A percentile compares a stretch with the other conserved stretches of the same genome.
phyloP scores from a whole-genome alignment of 2,329 filamentous ascomycete species.

The Boeremia exigua region DNA sequence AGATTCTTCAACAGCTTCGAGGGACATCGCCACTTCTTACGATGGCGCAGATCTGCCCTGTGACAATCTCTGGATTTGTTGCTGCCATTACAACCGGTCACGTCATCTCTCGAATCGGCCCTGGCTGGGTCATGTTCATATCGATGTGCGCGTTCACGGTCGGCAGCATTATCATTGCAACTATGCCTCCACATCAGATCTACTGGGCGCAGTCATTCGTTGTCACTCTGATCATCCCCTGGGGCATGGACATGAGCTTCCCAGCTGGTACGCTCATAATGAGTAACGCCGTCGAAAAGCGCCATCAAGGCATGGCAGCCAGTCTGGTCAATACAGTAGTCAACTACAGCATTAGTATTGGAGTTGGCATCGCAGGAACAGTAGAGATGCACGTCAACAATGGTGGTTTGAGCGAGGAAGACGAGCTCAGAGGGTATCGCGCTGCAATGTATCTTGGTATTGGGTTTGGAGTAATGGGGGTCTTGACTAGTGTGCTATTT shows the following conservation, averaged over 20 bases:
- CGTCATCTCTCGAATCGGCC: constrained; percentile 37
- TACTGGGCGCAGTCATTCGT: constrained; percentile 53
- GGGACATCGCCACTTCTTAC: constrained; percentile 33
- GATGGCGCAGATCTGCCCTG: constrained; percentile 35
- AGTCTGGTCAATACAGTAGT: constrained; percentile 50
- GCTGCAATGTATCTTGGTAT: constrained; percentile 49
- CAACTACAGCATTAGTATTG: constrained; percentile 53
- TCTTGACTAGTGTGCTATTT: constrained; percentile 33
- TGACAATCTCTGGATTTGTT: constrained; percentile 36
- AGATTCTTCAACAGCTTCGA: constrained; percentile 36
- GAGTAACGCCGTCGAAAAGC: constrained; percentile 45
- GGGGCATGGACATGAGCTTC: constrained; percentile 54
- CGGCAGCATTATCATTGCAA: constrained; percentile 50
- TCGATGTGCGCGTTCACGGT: constrained; percentile 39
- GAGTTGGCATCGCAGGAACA: constrained; percentile 52
- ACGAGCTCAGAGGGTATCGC: constrained; percentile 47
- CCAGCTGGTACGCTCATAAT: constrained; percentile 51
- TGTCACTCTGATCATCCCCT: constrained; percentile 39
- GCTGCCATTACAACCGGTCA: constrained; percentile 42
- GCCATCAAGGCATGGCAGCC: constrained; percentile 52
- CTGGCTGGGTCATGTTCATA: constrained; percentile 41
- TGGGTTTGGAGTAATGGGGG: constrained; percentile 41
- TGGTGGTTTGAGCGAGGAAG: constrained; percentile 33
- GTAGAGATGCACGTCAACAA: constrained; percentile 50
- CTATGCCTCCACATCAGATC: constrained; percentile 47